Percentiles rank a stretch among this genome's conserved stretches.
Conservation (phyloP, 495 filamentous ascomycete species). For the Annulohypoxylon bovei region DNA sequence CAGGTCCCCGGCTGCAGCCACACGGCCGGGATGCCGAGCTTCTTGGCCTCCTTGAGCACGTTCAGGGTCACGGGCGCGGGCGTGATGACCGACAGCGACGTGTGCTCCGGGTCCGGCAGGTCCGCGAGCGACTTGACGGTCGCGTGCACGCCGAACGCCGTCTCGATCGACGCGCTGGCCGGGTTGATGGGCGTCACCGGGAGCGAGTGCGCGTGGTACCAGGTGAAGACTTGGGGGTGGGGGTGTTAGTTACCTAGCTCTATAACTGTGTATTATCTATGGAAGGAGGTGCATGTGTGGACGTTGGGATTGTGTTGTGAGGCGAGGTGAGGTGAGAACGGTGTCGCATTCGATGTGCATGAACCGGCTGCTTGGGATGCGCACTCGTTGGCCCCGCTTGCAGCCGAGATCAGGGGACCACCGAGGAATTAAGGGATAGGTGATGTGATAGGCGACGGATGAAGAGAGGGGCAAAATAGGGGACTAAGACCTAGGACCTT, state of each 20-base stretch:
- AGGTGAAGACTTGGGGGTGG: conserved; percentile 74
- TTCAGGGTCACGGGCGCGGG: conserved; percentile 76
- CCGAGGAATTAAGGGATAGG: background rate
- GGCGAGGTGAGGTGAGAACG: background rate
- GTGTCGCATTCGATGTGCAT: conserved; percentile 26
- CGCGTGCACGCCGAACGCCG: conserved; percentile 61
- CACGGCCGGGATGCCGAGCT: conserved; percentile 78
- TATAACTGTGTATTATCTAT: background rate
- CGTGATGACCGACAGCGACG: conserved; percentile 87
- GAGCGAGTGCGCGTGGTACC: conserved; percentile 83
- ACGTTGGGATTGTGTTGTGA: background rate
- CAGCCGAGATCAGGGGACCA: conserved; percentile 23
- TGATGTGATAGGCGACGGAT: background rate
- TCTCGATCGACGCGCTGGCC: conserved; percentile 64
- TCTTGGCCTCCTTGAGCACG: conserved; percentile 81
- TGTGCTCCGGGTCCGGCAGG: conserved; percentile 72
- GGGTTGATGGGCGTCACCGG: conserved; percentile 88
- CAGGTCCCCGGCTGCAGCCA: conserved; percentile 95
- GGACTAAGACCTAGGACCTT: conserved; percentile 33
- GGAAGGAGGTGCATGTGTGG: background rate
- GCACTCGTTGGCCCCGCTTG: conserved; percentile 23
- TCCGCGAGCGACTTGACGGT: conserved; percentile 71
- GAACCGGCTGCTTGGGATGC: conserved; percentile 15
- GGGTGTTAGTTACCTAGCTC: conserved; percentile 29
- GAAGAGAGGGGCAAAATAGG: background rate